A percentile compares a stretch with the other conserved stretches of the same genome.
phyloP scores from a whole-genome alignment of 2,329 filamentous ascomycete species.

The Aspergillus vadensis region DNA sequence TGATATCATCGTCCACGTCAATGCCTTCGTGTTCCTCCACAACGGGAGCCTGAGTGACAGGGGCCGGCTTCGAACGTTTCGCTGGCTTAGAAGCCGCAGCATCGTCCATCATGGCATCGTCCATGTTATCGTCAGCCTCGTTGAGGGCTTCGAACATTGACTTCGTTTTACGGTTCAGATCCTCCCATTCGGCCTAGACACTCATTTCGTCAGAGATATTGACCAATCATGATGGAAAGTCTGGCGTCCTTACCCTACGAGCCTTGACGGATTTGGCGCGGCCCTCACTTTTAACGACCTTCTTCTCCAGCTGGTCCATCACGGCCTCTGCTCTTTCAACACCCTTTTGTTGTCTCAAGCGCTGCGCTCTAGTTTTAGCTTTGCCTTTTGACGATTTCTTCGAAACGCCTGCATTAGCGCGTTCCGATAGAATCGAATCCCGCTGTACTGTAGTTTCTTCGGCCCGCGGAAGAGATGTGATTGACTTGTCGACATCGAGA shows the following conservation, averaged over 20 bases:
- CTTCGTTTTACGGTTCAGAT: slow-evolving; percentile 39
- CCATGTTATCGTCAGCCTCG: slow-evolving; percentile 46
- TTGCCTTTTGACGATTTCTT: slow-evolving; percentile 55
- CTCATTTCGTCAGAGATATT: slow-evolving; percentile 19
- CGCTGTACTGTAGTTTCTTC: slow-evolving; percentile 42
- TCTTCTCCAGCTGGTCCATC: slow-evolving; percentile 58
- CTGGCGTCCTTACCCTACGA: slow-evolving; percentile 43
- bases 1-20: slow-evolving; percentile 48
- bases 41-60: slow-evolving; percentile 20
- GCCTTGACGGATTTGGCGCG: slow-evolving; percentile 53
- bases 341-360: slow-evolving; percentile 55
- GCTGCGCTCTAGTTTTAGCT: slow-evolving; percentile 55
- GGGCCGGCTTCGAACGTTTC: slow-evolving; percentile 20
- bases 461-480: slow-evolving; percentile 46
- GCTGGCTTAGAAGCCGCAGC: slow-evolving; percentile 25
- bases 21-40: slow-evolving; percentile 30
- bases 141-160: slow-evolving; percentile 39
- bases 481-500: slow-evolving; percentile 54
- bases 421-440: slow-evolving; percentile 52
- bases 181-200: slow-evolving; percentile 44
- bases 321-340: slow-evolving; percentile 59
- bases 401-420: slow-evolving; percentile 53
- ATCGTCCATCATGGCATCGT: slow-evolving; percentile 37
- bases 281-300: slow-evolving; percentile 55
- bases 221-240: background rate